Evolutionary conservation across 148 eudicot species (phyloP), one percentile per base, ranked within the genome.

Genomic region (Fagopyrum tataricum): DNA sequence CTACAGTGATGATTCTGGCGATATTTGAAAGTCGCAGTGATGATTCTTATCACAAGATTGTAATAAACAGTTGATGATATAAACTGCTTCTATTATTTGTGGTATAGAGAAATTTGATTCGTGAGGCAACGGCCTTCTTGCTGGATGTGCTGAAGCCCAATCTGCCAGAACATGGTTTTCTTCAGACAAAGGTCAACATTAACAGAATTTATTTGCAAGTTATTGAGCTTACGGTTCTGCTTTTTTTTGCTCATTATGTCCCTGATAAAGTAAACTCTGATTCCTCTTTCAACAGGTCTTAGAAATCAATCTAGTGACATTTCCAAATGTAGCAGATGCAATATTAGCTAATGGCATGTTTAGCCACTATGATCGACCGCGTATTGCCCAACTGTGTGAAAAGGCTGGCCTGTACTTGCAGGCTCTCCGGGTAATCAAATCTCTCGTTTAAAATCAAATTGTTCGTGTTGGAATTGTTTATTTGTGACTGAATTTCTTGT

Each of bases 61-160:
- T 55, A 15, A 10, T 55, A 20, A 31, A 13, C 44, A 8, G 20
- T 74, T 62, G 37, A 0, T 55, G 61, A 18, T 18, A 20, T 55
- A 21, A 55, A 55, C 61, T 55, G 4, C 44, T 64, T 37, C 43
- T 64, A 1, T 18, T 64, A 14, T 37, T 31, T 31, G 18, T 64
- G 37, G 43, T n/a, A 56, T 85, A 94, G 98, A 91, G 97, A 85
- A 94, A 94, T 78, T 26, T 94, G 96, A 94, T 94, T 24, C 97
- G 98, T n/a, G 98, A 94, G 84, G 97, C 98, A 74, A 94, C 98
- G 44, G 97, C 98, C 67, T 94, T 94, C 81, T 84, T 94, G 81
- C 79, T 94, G 81, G 98, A 94, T 82, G 98, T 94, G 75, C 84
- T 94, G 71, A 94, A 94, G 84, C 96, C 98, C 72, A 89, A 94